Evolutionary conservation across 345 rosid genomes (phyloP), one percentile per base, ranked within the genome.

Genomic region (Cardamine resedifolia): DNA sequence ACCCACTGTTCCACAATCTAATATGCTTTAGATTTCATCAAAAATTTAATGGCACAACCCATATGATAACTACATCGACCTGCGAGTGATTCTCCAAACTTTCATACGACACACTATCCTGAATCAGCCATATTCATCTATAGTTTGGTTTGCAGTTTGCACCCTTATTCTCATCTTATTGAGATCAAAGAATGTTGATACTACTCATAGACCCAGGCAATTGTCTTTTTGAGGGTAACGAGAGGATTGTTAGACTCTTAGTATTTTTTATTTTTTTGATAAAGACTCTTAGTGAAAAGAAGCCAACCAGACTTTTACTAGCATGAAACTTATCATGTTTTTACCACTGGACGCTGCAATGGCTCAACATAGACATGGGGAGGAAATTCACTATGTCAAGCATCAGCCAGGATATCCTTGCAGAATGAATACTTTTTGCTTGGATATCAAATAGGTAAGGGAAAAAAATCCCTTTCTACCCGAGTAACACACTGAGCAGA

Each of bases 41-140:
- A 43, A 15, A 49, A 36, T 16, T 53, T 53, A 23, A 36, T 26
- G 50, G 26, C 59, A 24, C 10, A 36, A 39, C 12, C 7, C 4
- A 7, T 18, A 64, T 31, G 30, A 47, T 39, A 16, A 16, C 24
- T 68, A 27, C 4, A 28, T 48, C 44, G 5, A 49, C 58, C 57
- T 12, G 30, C 15, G 2, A 47, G 21, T 47, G 19, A 66, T 50
- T 38, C 61, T 24, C 2, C 49, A 51, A 21, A 34, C 23, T 63
- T 52, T 52, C 60, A 41, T 14, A 31, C 4, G 4, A 63, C 10
- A 7, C 58, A 70, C 20, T 70, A 58, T 23, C 74, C 58, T 10
- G 1, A 57, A 59, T 24, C 59, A 49, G 39, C 49, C 38, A 58
- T 34, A 4, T 49, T 48, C 49, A 59, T 59, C 38, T 10, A 11